Base-by-base conservation (phyloP, 352 stramenopile species). In the Blastocystis sp. region DNA sequence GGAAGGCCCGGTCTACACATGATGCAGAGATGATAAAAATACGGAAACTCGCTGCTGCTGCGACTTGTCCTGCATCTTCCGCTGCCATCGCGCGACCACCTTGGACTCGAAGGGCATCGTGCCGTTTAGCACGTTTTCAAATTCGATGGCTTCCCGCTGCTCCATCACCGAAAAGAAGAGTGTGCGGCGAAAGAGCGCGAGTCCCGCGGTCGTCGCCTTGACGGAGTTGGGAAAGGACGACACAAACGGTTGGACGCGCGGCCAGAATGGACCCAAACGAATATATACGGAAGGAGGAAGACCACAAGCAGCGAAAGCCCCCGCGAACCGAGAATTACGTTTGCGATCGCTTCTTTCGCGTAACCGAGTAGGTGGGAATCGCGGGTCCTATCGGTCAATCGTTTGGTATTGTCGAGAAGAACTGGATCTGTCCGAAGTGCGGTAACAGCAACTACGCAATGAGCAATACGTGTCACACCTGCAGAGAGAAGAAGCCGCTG, bases 361-460 rank as follows among this genome's bases (percentile, higher is more conserved):
- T 48, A 19, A 76, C 43, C 21, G 21, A 34, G 10, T 87, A 87
- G 77, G 77, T 87, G n/a, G 77, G 77, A 81, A 87, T 77, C 52
- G 77, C 77, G 19, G 77, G 77, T 76, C 77, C 77, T 3, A 57
- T 87, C 3, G 77, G 77, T 76, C 62, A 74, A 42, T 87, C 77
- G 19, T 87, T 87, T 54, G 77, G 62, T 63, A 57, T 87, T 21
- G 65, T 87, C 11, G 77, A 87, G 52, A 87, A 87, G 77, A 87
- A 87, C 52, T 87, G 77, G 77, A 87, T 78, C n/a, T 87, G 77
- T 52, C 77, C 77, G 38, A 87, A 77, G 24, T 87, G 77, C n/a
- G 65, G 65, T 71, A 87, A 74, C 45, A 77, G 65, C 62, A 87
- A 87, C 65, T 87, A 71, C 45, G 62, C 48, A 87, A 87, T 57